Evolutionary conservation across 2,329 filamentous ascomycete species (phyloP), one percentile per base, ranked within the genome.

Genomic region (Fusarium mundagurra): DNA sequence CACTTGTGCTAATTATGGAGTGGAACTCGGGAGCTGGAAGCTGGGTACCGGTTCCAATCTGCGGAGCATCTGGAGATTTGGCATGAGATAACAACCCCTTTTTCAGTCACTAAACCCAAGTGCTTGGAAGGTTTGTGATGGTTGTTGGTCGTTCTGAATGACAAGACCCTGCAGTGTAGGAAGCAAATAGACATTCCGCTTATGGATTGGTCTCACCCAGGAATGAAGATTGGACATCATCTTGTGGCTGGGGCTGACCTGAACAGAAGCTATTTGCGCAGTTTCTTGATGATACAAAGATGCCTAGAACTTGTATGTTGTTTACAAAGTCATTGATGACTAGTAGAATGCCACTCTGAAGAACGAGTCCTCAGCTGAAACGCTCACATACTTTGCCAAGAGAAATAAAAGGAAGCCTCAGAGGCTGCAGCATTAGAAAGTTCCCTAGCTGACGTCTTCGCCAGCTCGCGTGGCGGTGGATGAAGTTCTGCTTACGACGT

Each of bases 401-500:
- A 67, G 41, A 69, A 18, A 59, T 70, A 58, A 65, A 76, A 61
- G 64, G 71, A 77, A 78, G 76, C 76, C 76, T 78, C 67, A 63
- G 57, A 78, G 76, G 76, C 76, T 77, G 31, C 76, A 76, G 74
- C 51, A 74, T 78, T 71, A 67, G 54, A 77, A 76, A 65, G 69
- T 68, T 69, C 68, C 61, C 55, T 67, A 67, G 76, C 76, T 77
- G 73, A 76, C 75, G 74, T 78, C 67, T 67, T 68, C 67, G 51
- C 64, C 62, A 61, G 69, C 54, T 61, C 63, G 62, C 72, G 59
- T 75, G 74, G 76, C 71, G 75, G 65, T 70, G 71, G 70, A 67
- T 58, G 64, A 67, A 63, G 60, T 73, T 63, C 62, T 72, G 76
- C 74, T 77, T 75, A 78, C 76, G 76, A 78, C 76, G 69, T 75